These are phyloP conservation scores for Globisporangium okanoganense DNA, from an alignment of 352 stramenopile genomes.

Conservation along the genomic window DNA sequence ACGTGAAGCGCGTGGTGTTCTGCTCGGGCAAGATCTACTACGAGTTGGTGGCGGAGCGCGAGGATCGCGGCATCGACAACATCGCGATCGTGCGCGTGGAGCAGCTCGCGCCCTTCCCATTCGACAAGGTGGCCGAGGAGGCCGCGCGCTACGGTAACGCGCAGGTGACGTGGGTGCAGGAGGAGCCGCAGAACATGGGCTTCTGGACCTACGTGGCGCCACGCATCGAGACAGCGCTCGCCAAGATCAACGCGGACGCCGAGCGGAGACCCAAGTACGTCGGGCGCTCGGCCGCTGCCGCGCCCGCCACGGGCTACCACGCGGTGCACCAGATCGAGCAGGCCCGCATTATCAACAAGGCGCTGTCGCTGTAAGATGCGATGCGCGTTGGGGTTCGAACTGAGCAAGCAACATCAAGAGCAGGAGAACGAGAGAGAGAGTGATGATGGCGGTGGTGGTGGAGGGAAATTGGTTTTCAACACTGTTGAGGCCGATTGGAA, in stretches of 20 bases:
- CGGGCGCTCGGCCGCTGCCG: slow-evolving; percentile 90
- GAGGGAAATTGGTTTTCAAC: no score
- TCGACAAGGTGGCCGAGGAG: slow-evolving; percentile 93
- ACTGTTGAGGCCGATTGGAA: no score
- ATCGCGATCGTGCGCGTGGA: slow-evolving; percentile 93
- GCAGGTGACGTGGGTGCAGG: slow-evolving; percentile 93
- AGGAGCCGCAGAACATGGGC: slow-evolving; percentile 97
- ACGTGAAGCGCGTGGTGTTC: slow-evolving; percentile 88
- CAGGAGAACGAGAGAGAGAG: no score
- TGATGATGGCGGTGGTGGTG: no score
- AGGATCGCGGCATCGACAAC: slow-evolving; percentile 80
- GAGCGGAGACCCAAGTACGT: slow-evolving; percentile 91
- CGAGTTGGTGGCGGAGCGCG: slow-evolving; percentile 90
- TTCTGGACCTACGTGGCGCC: slow-evolving; percentile 92
- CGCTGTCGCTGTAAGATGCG: slow-evolving; percentile 60
- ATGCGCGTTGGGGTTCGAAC: no score
- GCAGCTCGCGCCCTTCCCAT: slow-evolving; percentile 97
- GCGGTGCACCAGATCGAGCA: slow-evolving; percentile 94
- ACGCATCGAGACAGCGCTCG: slow-evolving; percentile 94
- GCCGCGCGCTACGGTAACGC: slow-evolving; percentile 90
- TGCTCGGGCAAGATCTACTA: slow-evolving; percentile 98
- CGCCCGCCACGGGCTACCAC: slow-evolving; percentile 95
- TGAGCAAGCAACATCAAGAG: no score
- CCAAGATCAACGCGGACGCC: slow-evolving; percentile 85
- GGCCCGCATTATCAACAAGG: slow-evolving; percentile 88